phyloP scores from a whole-genome alignment of 768 basidiomycete genomes.

The Cubamyces sp. region DNA sequence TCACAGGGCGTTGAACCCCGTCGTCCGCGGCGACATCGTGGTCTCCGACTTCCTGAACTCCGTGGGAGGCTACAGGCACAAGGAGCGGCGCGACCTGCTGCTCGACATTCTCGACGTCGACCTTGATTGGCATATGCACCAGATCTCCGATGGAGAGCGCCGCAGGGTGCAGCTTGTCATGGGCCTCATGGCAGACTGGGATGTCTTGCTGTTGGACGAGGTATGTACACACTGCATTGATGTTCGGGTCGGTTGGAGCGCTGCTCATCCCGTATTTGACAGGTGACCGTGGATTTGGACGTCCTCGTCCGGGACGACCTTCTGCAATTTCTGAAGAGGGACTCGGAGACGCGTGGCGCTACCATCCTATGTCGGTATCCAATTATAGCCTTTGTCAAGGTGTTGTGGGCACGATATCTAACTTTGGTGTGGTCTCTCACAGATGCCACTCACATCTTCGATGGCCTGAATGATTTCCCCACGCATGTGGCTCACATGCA shows the following conservation, averaged over 20 bases:
- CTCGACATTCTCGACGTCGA: slow-evolving; percentile 95
- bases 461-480: slow-evolving; percentile 89
- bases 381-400: neutral
- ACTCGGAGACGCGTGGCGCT: slow-evolving; percentile 77
- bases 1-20: slow-evolving; percentile 92
- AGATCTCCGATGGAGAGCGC: slow-evolving; percentile 95
- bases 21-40: slow-evolving; percentile 89
- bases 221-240: slow-evolving; percentile 44
- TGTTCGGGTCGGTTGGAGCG: neutral
- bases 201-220: slow-evolving; percentile 92
- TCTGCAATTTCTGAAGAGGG: slow-evolving; percentile 83
- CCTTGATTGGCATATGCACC: slow-evolving; percentile 94
- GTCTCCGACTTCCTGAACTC: slow-evolving; percentile 97
- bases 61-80: slow-evolving; percentile 94
- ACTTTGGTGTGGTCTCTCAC: slow-evolving; percentile 6
- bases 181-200: slow-evolving; percentile 95
- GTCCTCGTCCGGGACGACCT: slow-evolving; percentile 92
- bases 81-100: slow-evolving; percentile 81
- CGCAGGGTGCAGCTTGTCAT: slow-evolving; percentile 92
- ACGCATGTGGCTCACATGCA: slow-evolving; percentile 94
- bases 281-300: slow-evolving; percentile 98
- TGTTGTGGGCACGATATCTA: slow-evolving; percentile 31
- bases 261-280: neutral
- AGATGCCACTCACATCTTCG: slow-evolving; percentile 98
- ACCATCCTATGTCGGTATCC: slow-evolving; percentile 79